These are phyloP conservation scores for Xenosphaeropsis pyriputrescens DNA, from an alignment of 2,329 filamentous ascomycete species.

Conservation along the genomic window DNA sequence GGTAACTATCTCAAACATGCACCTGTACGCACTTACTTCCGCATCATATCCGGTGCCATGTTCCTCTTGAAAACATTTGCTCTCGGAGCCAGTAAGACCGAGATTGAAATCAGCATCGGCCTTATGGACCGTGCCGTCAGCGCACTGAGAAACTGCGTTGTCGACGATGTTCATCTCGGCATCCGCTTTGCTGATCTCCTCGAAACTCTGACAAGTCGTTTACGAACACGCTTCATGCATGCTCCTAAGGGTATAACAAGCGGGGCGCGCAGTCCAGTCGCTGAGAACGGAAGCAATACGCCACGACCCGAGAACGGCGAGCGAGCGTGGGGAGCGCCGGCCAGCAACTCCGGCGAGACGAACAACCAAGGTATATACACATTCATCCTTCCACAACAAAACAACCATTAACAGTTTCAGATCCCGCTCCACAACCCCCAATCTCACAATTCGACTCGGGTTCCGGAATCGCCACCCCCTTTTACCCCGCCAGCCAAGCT, in stretches of 20 bases:
- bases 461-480: constrained; percentile 25
- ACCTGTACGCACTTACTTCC: constrained; percentile 72
- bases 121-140: constrained; percentile 64
- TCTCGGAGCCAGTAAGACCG: constrained; percentile 62
- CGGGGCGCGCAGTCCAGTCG: constrained; percentile 13
- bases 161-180: constrained; percentile 76
- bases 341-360: background rate
- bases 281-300: constrained; percentile 16
- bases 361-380: background rate
- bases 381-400: background rate
- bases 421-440: constrained; percentile 34
- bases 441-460: constrained; percentile 48
- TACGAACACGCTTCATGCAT: constrained; percentile 62
- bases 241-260: constrained; percentile 30
- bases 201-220: constrained; percentile 60
- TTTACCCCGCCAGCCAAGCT: constrained; percentile 28
- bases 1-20: constrained; percentile 68
- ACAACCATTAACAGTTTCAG: constrained; percentile 4
- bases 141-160: constrained; percentile 62
- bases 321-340: background rate
- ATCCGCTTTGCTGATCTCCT: constrained; percentile 72
- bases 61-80: constrained; percentile 77
- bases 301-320: constrained; percentile 8
- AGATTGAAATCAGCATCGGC: constrained; percentile 60
- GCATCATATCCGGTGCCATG: constrained; percentile 75